Base-by-base conservation (phyloP, 2,329 filamentous ascomycete species). In the Aspergillus hiratsukae region DNA sequence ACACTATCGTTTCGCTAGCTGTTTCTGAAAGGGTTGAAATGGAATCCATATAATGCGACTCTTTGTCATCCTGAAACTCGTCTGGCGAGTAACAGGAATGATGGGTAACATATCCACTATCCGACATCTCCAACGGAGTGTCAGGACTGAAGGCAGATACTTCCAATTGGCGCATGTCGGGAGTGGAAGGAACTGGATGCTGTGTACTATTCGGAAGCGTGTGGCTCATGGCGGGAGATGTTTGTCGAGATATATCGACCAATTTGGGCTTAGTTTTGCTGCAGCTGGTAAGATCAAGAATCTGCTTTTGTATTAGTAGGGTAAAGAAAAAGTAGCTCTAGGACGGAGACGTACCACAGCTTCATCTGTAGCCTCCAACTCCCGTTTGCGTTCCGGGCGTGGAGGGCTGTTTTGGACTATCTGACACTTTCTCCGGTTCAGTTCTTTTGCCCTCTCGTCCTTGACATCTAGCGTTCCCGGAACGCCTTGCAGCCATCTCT, bases 101-200 rank as follows among this genome's bases (percentile, higher is more conserved):
- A 11, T 69, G 67, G 3, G 66, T 71, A 7, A 59, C 66, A 58
- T 73, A 73, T 0, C 70, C 72, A 58, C 68, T 72, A 29, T 74
- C 72, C 4, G 69, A 69, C 55, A 71, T 66, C 8, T 72, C 69
- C 2, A 71, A 56, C 7, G 72, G 72, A 1, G 72, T 75, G 27
- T 75, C 72, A 27, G 72, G 72, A 37, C 72, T 75, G 51, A 75
- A 75, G 1, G 70, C 72, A 7, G 72, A 75, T 45, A 75, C 64
- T 57, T 75, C 72, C 37, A 69, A 66, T 51, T 69, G 65, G 6
- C 63, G 61, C 27, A 69, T 67, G 54, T 74, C 70, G 1, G 72
- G 72, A 0, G 72, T 75, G 11, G 67, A 70, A 4, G 72, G 72
- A 19, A 71, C 53, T 17, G 63, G 57, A 14, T 66, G 63, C 14